Evolutionary conservation across 1,284 basidiomycete genomes (phyloP).

Genomic region (Omphalotus olearius): DNA sequence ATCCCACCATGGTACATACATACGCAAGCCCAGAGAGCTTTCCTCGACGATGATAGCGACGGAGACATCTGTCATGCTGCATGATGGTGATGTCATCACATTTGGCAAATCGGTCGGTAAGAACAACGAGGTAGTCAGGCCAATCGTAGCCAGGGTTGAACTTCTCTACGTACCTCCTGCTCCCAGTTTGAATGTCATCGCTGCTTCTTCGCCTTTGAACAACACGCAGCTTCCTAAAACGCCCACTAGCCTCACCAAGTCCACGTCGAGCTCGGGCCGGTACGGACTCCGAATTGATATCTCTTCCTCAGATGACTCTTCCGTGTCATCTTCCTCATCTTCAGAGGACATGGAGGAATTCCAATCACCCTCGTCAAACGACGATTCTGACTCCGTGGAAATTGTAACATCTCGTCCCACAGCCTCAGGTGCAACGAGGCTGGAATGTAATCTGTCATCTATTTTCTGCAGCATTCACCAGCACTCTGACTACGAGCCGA

Average conservation of each 20-base stretch:
- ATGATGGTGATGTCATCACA: constrained; percentile 63
- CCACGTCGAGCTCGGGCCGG: constrained; percentile 29
- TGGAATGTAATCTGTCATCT: constrained; percentile 13
- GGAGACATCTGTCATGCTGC: constrained; percentile 44
- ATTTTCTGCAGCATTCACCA: constrained; percentile 6
- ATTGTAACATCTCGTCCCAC: constrained; percentile 21
- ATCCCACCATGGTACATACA: constrained; percentile 62
- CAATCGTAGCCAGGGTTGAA: constrained; percentile 55
- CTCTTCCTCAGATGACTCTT: constrained; percentile 38
- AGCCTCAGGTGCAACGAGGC: constrained; percentile 9
- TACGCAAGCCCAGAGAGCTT: constrained; percentile 43
- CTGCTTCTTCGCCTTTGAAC: constrained; percentile 24
- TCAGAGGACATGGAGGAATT: constrained; percentile 25
- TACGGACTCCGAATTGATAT: constrained; percentile 50
- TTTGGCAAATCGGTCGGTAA: constrained; percentile 70
- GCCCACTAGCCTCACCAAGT: constrained; percentile 16
- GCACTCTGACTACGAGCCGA: neutral
- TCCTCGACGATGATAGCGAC: constrained; percentile 39
- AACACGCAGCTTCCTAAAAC: constrained; percentile 23
- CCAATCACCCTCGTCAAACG: constrained; percentile 26
- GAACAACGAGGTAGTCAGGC: constrained; percentile 51
- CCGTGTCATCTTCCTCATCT: neutral
- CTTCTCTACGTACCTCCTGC: constrained; percentile 35
- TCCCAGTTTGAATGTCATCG: constrained; percentile 10
- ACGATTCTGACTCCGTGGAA: constrained; percentile 58